Base-by-base conservation (phyloP, 2,329 filamentous ascomycete genomes). In the Apiospora koreana region DNA sequence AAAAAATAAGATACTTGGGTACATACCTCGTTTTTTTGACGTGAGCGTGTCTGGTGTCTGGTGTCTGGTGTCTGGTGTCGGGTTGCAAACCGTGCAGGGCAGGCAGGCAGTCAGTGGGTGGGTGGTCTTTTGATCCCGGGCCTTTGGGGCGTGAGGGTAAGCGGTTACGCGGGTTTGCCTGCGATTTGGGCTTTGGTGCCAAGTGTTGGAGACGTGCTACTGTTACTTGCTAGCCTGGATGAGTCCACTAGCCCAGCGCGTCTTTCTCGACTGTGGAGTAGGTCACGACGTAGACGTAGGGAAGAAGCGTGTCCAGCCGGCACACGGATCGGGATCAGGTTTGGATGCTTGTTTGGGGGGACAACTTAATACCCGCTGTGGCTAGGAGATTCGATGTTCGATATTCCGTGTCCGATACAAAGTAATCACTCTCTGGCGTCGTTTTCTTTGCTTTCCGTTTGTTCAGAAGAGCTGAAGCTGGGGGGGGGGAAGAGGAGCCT, bases 1-100 rank as follows among this genome's bases (percentile, higher is more conserved):
- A 62, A 62, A 62, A 62, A 62, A n/a, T n/a, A 62, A 62, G 54
- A 62, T 62, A 62, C 54, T 2, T 38, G 31, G 54, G 54, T 62
- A 62, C 54, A 9, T 62, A 62, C 54, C 28, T 58, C 16, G 41
- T 38, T 62, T 62, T 58, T 62, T 38, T n/a, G 31, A 62, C 54
- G 54, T 62, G 54, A 62, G 31, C 54, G 54, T 62, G 54, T 62
- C 54, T 62, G 50, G 50, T n/a, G 28, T n/a, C 21, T 28, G 23
- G n/a, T 48, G 46, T 48, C 46, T 48, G n/a, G n/a, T 23, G n/a
- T n/a, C n/a, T n/a, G n/a, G 46, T 23, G 45, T 48, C n/a, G 10
- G 18, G 43, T n/a, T 46, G 43, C 43, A 46, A n/a, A n/a, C 21
- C 43, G 23, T 31, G 48, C 25, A 31, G 48, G 16, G 48, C 25